phyloP scores from a whole-genome alignment of 2,329 filamentous ascomycete species.

The Monilinia aucupariae region DNA sequence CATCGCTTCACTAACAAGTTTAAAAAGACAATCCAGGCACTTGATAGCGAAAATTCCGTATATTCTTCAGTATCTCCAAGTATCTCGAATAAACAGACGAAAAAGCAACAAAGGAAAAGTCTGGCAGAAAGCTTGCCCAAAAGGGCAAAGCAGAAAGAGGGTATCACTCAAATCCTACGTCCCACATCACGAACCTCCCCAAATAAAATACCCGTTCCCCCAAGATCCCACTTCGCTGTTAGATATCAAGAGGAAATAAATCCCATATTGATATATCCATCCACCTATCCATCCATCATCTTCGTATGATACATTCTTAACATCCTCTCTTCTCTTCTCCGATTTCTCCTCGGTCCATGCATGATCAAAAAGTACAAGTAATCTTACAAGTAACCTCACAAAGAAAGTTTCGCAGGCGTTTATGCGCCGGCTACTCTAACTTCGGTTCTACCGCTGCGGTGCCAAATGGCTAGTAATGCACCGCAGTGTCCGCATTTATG shows the following conservation, averaged over 20 bases:
- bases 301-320: background rate
- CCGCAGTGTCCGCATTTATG: slow-evolving; percentile 42
- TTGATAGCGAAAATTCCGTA: no score
- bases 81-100: background rate
- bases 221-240: background rate
- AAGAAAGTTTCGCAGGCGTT: background rate
- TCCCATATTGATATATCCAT: no score
- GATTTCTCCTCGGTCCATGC: background rate
- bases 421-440: slow-evolving; percentile 25
- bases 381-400: no score
- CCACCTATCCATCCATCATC: background rate
- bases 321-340: background rate
- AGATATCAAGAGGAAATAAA: background rate
- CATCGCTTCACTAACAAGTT: no score
- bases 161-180: background rate
- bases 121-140: no score
- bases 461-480: slow-evolving; percentile 39
- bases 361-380: background rate
- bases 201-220: background rate
- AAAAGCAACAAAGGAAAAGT: no score
- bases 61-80: no score
- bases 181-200: background rate
- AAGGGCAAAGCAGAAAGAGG: background rate
- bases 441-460: slow-evolving; percentile 40
- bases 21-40: no score